These are phyloP conservation scores for Aureobasidium sp. DNA, from an alignment of 2,329 filamentous ascomycete species.

Conservation along the genomic window DNA sequence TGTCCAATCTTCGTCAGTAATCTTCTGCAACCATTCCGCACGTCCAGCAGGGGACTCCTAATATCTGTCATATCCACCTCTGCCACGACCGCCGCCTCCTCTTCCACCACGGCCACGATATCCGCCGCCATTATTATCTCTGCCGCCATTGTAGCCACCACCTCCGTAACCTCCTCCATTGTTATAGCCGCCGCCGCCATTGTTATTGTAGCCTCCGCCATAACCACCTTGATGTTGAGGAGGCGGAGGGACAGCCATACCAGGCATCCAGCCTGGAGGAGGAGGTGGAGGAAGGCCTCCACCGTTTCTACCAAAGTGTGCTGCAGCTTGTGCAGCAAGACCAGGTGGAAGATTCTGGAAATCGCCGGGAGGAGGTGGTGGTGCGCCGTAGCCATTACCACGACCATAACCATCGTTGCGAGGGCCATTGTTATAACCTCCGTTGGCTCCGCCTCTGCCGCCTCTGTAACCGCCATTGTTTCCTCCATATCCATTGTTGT, in stretches of 20 bases:
- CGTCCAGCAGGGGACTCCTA: neutral
- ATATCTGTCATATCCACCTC: constrained; percentile 16
- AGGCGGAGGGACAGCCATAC: constrained; percentile 20
- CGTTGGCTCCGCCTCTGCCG: constrained; percentile 18
- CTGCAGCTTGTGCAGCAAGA: constrained; percentile 29
- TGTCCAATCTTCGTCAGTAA: neutral
- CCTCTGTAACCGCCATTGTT: constrained; percentile 15
- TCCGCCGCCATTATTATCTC: constrained; percentile 13
- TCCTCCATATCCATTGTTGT: constrained; percentile 22
- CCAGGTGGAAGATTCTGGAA: constrained; percentile 28
- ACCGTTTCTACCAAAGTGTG: constrained; percentile 24
- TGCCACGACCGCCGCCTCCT: constrained; percentile 13
- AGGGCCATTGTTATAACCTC: constrained; percentile 21
- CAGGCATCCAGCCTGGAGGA: constrained; percentile 21
- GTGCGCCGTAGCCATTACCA: constrained; percentile 16
- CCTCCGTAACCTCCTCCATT: constrained; percentile 17
- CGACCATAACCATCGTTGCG: constrained; percentile 17
- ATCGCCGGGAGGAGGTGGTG: constrained; percentile 20
- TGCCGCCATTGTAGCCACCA: constrained; percentile 19
- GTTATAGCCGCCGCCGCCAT: constrained; percentile 16
- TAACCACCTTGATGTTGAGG: constrained; percentile 21
- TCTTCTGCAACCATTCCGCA: neutral
- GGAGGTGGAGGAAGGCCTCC: constrained; percentile 20
- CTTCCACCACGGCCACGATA: constrained; percentile 1
- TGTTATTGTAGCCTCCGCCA: constrained; percentile 25